Evolutionary conservation across 2,329 filamentous ascomycete species (phyloP).

Genomic region (Aspergillus novofumigatus): DNA sequence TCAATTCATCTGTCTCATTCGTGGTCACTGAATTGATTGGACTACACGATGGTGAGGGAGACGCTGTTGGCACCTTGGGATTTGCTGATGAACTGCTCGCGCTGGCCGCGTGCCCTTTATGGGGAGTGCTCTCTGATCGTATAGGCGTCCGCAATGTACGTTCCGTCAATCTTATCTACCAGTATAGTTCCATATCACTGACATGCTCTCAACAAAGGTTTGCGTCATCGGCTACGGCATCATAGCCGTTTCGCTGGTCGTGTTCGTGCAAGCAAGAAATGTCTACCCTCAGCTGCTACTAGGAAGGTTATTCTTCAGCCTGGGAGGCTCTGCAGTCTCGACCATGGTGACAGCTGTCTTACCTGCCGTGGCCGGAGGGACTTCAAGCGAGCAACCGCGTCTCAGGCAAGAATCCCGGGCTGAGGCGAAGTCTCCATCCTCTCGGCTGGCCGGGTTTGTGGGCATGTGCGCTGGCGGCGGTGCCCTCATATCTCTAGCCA

Average conservation of each 20-base stretch:
- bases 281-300: conserved; percentile 86
- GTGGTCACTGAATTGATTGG: conserved; percentile 62
- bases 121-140: conserved; percentile 48
- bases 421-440: conserved; percentile 43
- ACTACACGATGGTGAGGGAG: conserved; percentile 51
- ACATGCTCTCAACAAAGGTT: conserved; percentile 31
- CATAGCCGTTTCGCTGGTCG: conserved; percentile 69
- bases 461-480: conserved; percentile 90
- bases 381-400: conserved; percentile 16
- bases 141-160: conserved; percentile 46
- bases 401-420: conserved; percentile 5
- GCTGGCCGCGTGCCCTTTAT: conserved; percentile 45
- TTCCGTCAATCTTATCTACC: conserved; percentile 1
- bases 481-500: conserved; percentile 72
- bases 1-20: conserved; percentile 62
- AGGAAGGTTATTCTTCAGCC: conserved; percentile 78
- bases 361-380: conserved; percentile 59
- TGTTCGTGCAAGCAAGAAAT: conserved; percentile 81
- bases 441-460: conserved; percentile 77
- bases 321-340: conserved; percentile 88
- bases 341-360: conserved; percentile 98
- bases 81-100: conserved; percentile 49
- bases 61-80: conserved; percentile 55
- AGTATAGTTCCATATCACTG: background rate
- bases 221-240: conserved; percentile 73